Evolutionary conservation across 2,329 filamentous ascomycete species (phyloP).

Genomic region (Elsinoe batatas): DNA sequence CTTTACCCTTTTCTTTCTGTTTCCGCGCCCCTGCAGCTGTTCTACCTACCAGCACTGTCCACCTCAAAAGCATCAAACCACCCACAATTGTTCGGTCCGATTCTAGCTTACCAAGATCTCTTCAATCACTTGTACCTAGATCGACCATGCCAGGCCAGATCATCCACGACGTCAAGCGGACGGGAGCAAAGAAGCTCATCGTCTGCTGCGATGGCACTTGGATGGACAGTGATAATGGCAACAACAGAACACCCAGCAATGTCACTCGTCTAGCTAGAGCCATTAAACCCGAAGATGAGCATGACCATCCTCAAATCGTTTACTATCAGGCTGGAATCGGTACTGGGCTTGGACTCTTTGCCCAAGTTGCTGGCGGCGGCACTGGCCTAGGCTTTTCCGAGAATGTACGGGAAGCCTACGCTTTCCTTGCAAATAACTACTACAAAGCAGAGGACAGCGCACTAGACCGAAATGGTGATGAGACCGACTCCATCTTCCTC

Average conservation of each 20-base stretch:
- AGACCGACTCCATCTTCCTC: slow-evolving; percentile 33
- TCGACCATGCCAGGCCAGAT: neutral
- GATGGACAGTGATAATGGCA: slow-evolving; percentile 19
- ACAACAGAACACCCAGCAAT: slow-evolving; percentile 27
- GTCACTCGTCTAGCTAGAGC: slow-evolving; percentile 28
- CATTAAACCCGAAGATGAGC: slow-evolving; percentile 25
- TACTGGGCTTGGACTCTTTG: slow-evolving; percentile 26
- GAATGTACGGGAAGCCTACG: slow-evolving; percentile 51
- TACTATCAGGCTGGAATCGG: slow-evolving; percentile 31
- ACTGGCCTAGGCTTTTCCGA: slow-evolving; percentile 24
- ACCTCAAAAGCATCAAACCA: neutral
- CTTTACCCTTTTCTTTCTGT: neutral
- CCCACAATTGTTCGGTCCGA: neutral
- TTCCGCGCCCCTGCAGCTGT: neutral
- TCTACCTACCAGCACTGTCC: neutral
- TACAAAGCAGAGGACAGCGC: slow-evolving; percentile 7
- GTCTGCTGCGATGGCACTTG: slow-evolving; percentile 14
- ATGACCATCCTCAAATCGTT: slow-evolving; percentile 29
- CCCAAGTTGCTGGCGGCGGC: slow-evolving; percentile 26
- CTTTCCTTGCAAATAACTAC: slow-evolving; percentile 52
- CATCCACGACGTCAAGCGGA: neutral
- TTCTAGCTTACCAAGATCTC: neutral
- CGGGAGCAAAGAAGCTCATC: slow-evolving; percentile 13
- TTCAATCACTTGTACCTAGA: neutral
- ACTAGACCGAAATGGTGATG: neutral